A percentile compares a stretch with the other conserved stretches of the same genome.
phyloP scores from a whole-genome alignment of 2,329 filamentous ascomycete genomes.

The Myriosclerotinia scirpicola region DNA sequence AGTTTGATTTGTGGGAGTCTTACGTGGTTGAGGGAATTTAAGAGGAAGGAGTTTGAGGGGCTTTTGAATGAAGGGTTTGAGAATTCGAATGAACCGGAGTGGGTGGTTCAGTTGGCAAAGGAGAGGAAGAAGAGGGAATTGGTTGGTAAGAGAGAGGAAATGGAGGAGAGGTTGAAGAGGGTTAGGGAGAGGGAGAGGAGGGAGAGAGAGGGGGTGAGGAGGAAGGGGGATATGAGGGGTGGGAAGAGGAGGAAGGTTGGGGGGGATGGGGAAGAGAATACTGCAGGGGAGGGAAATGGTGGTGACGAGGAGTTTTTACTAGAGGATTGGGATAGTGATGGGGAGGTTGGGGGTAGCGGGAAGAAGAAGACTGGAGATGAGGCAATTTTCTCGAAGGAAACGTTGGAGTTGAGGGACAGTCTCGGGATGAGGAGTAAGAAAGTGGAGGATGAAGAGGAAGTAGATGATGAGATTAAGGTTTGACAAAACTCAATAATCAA shows the following conservation, averaged over 20 bases:
- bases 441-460: constrained; percentile 48
- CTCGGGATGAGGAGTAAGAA: constrained; percentile 44
- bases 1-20: constrained; percentile 71
- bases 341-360: constrained; percentile 45
- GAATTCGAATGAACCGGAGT: constrained; percentile 61
- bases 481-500: not conserved
- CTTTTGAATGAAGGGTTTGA: constrained; percentile 36
- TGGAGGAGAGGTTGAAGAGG: constrained; percentile 58
- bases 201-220: constrained; percentile 48
- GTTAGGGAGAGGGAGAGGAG: constrained; percentile 58
- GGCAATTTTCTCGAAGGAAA: constrained; percentile 57
- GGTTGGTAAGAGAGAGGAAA: constrained; percentile 55
- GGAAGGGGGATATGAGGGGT: constrained; percentile 45
- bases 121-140: constrained; percentile 56
- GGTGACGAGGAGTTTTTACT: constrained; percentile 59
- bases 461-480: constrained; percentile 57
- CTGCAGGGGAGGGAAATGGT: constrained; percentile 37
- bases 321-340: constrained; percentile 68
- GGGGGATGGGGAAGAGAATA: constrained; percentile 26
- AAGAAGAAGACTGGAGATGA: constrained; percentile 38
- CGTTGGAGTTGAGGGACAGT: constrained; percentile 61
- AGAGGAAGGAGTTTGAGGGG: constrained; percentile 41
- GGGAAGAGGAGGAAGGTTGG: constrained; percentile 48
- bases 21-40: constrained; percentile 70
- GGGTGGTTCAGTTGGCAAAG: constrained; percentile 64